Evolutionary conservation across 371 early-diverging fungal genomes (phyloP).

Genomic region (Phascolomyces articulosus): DNA sequence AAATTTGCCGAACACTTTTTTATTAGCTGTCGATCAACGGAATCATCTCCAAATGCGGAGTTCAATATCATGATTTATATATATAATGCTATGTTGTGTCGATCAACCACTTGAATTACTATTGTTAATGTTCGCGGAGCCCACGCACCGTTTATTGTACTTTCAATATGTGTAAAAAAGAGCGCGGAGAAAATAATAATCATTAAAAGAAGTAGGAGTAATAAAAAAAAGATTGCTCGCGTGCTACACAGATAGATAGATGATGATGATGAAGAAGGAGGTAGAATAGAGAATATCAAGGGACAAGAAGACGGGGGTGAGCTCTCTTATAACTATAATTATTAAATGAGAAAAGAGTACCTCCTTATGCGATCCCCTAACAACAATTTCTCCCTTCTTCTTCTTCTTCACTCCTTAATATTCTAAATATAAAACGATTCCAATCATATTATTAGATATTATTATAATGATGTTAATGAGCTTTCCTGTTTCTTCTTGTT

Average conservation of each 20-base stretch:
- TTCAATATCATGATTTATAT: not conserved
- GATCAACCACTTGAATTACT: not conserved
- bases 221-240: not conserved
- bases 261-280: not conserved
- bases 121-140: not conserved
- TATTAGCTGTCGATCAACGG: conserved; percentile 1
- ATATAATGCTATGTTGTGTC: not conserved
- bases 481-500: too few species aligned
- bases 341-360: too few species aligned
- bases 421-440: too few species aligned
- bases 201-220: too few species aligned
- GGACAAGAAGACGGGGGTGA: too few species aligned
- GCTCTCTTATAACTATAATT: too few species aligned
- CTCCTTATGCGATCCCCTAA: too few species aligned
- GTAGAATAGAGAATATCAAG: not conserved
- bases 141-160: not conserved
- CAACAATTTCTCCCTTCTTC: too few species aligned
- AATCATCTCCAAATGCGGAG: not conserved
- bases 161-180: not conserved
- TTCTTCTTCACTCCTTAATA: too few species aligned
- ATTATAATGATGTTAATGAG: too few species aligned
- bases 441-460: too few species aligned
- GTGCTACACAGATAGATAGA: not conserved
- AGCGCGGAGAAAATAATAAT: not conserved
- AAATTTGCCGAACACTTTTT: not conserved